These are phyloP conservation scores for Magnaporthiopsis rhizophila DNA, from an alignment of 2,329 filamentous ascomycete genomes.

Conservation along the genomic window DNA sequence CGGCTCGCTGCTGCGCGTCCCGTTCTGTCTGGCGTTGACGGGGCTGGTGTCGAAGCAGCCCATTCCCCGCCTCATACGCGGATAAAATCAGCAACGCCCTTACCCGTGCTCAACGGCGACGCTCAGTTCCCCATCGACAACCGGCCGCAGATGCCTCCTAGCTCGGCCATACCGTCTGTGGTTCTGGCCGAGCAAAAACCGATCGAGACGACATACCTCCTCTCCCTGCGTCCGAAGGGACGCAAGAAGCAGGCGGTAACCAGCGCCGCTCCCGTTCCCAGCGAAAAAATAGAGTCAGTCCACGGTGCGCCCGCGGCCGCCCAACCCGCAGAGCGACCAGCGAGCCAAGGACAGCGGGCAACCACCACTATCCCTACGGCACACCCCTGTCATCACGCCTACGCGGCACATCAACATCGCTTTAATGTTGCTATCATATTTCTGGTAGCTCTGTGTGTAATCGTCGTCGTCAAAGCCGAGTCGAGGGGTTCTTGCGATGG, in stretches of 20 bases:
- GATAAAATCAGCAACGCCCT: not conserved
- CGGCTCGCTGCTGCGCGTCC: slow-evolving; percentile 3
- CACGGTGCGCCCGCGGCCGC: too few relatives aligned
- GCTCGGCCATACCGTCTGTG: not conserved
- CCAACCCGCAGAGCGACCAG: not conserved
- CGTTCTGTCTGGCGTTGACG: not conserved
- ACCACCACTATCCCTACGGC: too few relatives aligned
- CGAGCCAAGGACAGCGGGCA: not conserved
- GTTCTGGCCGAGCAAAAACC: slow-evolving; percentile 2
- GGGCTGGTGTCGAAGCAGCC: not conserved
- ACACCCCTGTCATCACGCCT: not conserved
- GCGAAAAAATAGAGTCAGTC: not conserved
- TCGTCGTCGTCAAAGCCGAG: slow-evolving; percentile 22
- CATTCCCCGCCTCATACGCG: not conserved
- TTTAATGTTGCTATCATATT: slow-evolving; percentile 16
- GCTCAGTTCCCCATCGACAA: slow-evolving; percentile 7
- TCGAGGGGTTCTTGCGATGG: slow-evolving; percentile 15
- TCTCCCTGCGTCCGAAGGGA: not conserved
- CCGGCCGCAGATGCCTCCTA: slow-evolving; percentile 2
- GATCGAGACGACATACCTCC: slow-evolving; percentile 6
- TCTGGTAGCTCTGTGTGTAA: slow-evolving; percentile 21
- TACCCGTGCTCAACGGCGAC: not conserved
- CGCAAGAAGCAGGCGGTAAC: not conserved
- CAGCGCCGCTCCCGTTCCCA: not conserved
- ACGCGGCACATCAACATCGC: not conserved